Percentiles rank a stretch among this genome's conserved stretches.
phyloP scores from a whole-genome alignment of 2,329 filamentous ascomycete genomes.

The Colletotrichum lentis region DNA sequence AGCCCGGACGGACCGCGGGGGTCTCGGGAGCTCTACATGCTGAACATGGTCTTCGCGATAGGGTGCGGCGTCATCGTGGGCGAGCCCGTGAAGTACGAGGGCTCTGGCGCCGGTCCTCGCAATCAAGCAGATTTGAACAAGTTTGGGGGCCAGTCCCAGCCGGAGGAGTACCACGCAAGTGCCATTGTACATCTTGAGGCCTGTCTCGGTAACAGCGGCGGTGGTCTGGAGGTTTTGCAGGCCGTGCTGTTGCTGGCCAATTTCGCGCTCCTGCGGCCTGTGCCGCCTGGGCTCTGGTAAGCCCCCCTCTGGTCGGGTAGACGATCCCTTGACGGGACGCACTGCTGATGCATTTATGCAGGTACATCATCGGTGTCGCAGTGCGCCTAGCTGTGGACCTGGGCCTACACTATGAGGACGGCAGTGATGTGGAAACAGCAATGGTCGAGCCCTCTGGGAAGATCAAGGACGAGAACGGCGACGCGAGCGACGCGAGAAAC shows the following conservation, averaged over 20 bases:
- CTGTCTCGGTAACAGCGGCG: slow-evolving; percentile 84
- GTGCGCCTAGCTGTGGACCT: slow-evolving; percentile 90
- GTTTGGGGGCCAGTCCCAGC: slow-evolving; percentile 70
- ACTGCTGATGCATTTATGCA: slow-evolving; percentile 40
- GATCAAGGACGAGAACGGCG: slow-evolving; percentile 46
- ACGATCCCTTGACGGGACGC: not conserved
- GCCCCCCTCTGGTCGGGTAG: slow-evolving; percentile 28
- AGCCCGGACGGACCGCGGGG: slow-evolving; percentile 72
- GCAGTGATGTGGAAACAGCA: slow-evolving; percentile 68
- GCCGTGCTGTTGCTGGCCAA: slow-evolving; percentile 90
- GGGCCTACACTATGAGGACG: slow-evolving; percentile 92
- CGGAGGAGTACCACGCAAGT: slow-evolving; percentile 95
- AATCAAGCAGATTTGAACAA: slow-evolving; percentile 43
- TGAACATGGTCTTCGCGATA: slow-evolving; percentile 98
- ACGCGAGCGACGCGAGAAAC: slow-evolving; percentile 34
- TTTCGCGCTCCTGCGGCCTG: slow-evolving; percentile 88
- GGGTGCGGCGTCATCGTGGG: slow-evolving; percentile 91
- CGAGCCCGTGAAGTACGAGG: slow-evolving; percentile 61
- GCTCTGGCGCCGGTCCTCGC: slow-evolving; percentile 46
- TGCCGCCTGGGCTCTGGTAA: slow-evolving; percentile 89
- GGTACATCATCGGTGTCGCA: slow-evolving; percentile 93
- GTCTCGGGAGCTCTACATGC: slow-evolving; percentile 85
- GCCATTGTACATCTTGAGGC: slow-evolving; percentile 91
- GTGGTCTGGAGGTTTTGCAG: slow-evolving; percentile 90
- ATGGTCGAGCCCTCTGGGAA: slow-evolving; percentile 52